Evolutionary conservation across 495 filamentous ascomycete species (phyloP).

Genomic region (Penicilliopsis zonata): DNA sequence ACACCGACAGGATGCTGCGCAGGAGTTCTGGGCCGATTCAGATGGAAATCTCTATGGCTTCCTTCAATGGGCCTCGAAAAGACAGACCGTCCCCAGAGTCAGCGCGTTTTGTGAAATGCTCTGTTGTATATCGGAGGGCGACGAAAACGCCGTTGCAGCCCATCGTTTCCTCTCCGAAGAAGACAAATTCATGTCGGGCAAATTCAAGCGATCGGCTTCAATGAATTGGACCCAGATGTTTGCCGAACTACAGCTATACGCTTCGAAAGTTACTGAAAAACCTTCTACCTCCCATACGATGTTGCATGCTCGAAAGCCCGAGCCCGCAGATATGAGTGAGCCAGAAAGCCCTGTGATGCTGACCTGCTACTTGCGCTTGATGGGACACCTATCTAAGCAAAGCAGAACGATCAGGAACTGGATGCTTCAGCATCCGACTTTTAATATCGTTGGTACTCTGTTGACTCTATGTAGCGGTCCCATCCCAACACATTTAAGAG

Average conservation of each 20-base stretch:
- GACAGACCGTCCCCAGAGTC: slow-evolving; percentile 84
- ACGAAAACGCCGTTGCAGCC: slow-evolving; percentile 64
- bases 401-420: slow-evolving; percentile 56
- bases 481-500: slow-evolving; percentile 62
- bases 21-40: slow-evolving; percentile 77
- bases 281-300: slow-evolving; percentile 41
- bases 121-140: slow-evolving; percentile 67
- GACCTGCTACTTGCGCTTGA: slow-evolving; percentile 80
- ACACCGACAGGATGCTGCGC: slow-evolving; percentile 64
- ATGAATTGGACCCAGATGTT: slow-evolving; percentile 91
- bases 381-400: slow-evolving; percentile 61
- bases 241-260: slow-evolving; percentile 70
- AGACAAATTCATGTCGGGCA: slow-evolving; percentile 54
- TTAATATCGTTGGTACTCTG: slow-evolving; percentile 51
- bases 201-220: slow-evolving; percentile 64
- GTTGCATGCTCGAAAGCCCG: slow-evolving; percentile 49
- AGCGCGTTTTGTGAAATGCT: slow-evolving; percentile 96
- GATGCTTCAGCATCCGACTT: slow-evolving; percentile 50
- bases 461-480: slow-evolving; percentile 56
- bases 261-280: slow-evolving; percentile 53
- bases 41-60: slow-evolving; percentile 90
- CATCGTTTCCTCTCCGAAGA: slow-evolving; percentile 89
- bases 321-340: slow-evolving; percentile 57
- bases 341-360: slow-evolving; percentile 87
- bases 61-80: slow-evolving; percentile 84